Evolutionary conservation across 2,329 filamentous ascomycete genomes (phyloP).

Genomic region (Aureobasidium lini): DNA sequence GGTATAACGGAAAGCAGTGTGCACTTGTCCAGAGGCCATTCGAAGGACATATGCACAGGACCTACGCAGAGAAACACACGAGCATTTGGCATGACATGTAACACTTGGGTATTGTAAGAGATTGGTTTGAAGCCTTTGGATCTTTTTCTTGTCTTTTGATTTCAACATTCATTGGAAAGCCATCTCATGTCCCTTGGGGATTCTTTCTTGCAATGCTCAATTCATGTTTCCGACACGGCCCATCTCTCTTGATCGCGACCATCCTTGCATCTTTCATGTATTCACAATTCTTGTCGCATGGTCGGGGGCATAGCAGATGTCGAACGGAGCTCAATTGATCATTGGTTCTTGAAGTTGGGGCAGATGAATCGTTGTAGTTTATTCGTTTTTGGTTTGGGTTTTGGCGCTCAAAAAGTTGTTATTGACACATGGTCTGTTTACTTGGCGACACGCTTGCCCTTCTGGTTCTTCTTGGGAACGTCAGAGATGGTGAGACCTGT

Average conservation of each 20-base stretch:
- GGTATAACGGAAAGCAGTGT: too few relatives aligned
- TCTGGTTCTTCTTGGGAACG: constrained; percentile 56
- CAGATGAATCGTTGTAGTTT: constrained; percentile 6
- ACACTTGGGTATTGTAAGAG: too few relatives aligned
- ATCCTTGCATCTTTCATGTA: too few relatives aligned
- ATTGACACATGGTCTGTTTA: constrained; percentile 10
- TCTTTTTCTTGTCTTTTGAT: neutral
- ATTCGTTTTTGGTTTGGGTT: neutral
- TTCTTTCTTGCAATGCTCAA: neutral
- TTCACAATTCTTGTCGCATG: neutral
- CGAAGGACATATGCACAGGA: too few relatives aligned
- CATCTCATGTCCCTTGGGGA: too few relatives aligned
- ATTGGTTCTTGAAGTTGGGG: neutral
- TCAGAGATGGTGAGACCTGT: constrained; percentile 53
- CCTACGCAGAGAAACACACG: too few relatives aligned
- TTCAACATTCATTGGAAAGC: too few relatives aligned
- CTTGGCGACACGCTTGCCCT: constrained; percentile 42
- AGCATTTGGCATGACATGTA: too few relatives aligned
- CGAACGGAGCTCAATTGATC: too few relatives aligned
- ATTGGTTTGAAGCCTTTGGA: neutral
- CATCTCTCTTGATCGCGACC: too few relatives aligned
- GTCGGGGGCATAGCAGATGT: neutral
- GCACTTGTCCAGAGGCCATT: too few relatives aligned
- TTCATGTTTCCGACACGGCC: too few relatives aligned
- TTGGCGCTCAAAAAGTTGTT: neutral